Conservation (phyloP, 2,329 filamentous ascomycete genomes). For the Arthroderma sp. region DNA sequence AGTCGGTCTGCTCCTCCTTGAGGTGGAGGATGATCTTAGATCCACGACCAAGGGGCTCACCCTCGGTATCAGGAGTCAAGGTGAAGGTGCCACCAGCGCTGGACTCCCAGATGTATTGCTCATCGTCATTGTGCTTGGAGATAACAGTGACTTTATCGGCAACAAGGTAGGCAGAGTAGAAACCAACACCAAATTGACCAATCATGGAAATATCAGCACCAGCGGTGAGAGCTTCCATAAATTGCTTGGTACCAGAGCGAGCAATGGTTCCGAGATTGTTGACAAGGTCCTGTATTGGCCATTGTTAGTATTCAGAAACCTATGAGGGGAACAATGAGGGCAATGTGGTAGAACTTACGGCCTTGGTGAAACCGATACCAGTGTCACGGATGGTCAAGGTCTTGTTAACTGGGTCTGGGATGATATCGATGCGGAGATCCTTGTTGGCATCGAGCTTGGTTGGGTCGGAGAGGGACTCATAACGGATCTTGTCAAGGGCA, state of each 20-base stretch:
- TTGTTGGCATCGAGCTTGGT: constrained; percentile 95
- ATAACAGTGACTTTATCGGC: constrained; percentile 90
- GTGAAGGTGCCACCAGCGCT: constrained; percentile 94
- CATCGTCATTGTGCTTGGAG: constrained; percentile 99
- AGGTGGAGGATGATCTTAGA: constrained; percentile 97
- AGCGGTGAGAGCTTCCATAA: constrained; percentile 98
- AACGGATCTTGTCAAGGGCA: constrained; percentile 99
- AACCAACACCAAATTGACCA: constrained; percentile 99
- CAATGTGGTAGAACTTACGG: constrained; percentile 49
- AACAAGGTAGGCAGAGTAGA: constrained; percentile 99
- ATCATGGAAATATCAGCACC: constrained; percentile 99
- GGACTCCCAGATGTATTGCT: constrained; percentile 99
- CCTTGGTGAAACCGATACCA: constrained; percentile 99
- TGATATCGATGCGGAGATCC: constrained; percentile 98
- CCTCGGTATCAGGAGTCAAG: constrained; percentile 78
- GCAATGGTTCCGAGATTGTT: constrained; percentile 99
- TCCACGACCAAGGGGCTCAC: constrained; percentile 80
- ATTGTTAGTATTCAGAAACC: constrained; percentile 24
- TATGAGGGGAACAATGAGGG: background rate
- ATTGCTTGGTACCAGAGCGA: constrained; percentile 98
- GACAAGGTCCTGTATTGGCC: constrained; percentile 62
- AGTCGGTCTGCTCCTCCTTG: constrained; percentile 98
- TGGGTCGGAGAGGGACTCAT: constrained; percentile 93
- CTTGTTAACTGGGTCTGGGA: constrained; percentile 94
- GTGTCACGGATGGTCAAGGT: constrained; percentile 94